Base-by-base conservation (phyloP, 345 rosid genomes). In the Erodium maritimum region DNA sequence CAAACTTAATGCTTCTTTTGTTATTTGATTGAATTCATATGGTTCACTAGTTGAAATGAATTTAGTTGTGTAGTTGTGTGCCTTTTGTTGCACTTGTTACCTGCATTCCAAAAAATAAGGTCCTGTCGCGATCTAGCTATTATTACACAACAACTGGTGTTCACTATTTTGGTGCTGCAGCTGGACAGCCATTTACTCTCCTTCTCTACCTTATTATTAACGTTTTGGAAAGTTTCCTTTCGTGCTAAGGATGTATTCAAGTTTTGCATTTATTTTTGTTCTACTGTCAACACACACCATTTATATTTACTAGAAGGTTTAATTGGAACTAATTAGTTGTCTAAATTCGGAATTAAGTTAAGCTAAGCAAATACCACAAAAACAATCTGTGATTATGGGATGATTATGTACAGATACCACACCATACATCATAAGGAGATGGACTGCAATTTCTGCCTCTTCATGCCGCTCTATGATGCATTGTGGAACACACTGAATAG, bases 381-480 rank as follows among this genome's bases (percentile, higher is more conserved):
- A 3, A 25, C 7, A 25, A 2, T 2, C 33, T 25, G 3, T 25
- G 33, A 7, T 6, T 45, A 37, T 55, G 12, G 25, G 61, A 18
- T 52, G 22, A 12, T 18, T 14, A 13, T 66, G 18, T 56, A 65
- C 81, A 94, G 97, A 56, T 94, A 94, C 68, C 96, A 94, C 66
- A 82, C 72, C 70, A 72, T 90, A 62, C 99, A 94, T 68, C 99
- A 90, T 71, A 65, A 72, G 18, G 89, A 87, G 11, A 80, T 64
- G 84, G 79, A 67, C 66, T 78, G 93, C 66, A 94, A 94, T 54
- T 94, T 85, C 73, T 94, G 99, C 79, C 86, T 94, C 37, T 87
- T 90, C 66, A 90, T 94, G 97, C 99, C 99, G 17, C 55, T 90
- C 52, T 94, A 81, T 70, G 99, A 94, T 64, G 81, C 77, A 58